These are phyloP conservation scores for Alternaria brassicicola DNA, from an alignment of 2,329 filamentous ascomycete species.

Conservation along the genomic window DNA sequence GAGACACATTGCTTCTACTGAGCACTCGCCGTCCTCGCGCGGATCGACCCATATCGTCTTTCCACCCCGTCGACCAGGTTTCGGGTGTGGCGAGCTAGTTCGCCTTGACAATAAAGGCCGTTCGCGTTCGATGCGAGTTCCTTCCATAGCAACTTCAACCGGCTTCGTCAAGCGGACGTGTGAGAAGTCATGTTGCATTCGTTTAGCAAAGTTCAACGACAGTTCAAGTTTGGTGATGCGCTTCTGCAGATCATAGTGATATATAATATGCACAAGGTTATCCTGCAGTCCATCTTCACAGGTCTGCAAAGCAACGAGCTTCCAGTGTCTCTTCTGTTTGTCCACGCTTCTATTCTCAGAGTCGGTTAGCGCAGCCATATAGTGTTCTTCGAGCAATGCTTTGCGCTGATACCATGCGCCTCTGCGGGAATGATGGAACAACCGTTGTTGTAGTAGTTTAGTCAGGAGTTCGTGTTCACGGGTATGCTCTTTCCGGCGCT, in stretches of 20 bases:
- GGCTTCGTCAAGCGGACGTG: constrained; percentile 81
- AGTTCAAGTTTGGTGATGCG: constrained; percentile 90
- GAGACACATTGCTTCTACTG: constrained; percentile 93
- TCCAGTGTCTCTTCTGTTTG: constrained; percentile 81
- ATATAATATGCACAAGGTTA: constrained; percentile 85
- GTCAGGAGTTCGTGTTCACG: constrained; percentile 75
- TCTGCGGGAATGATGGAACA: constrained; percentile 84
- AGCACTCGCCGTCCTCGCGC: constrained; percentile 73
- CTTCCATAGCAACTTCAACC: constrained; percentile 74
- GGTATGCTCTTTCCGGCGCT: constrained; percentile 78
- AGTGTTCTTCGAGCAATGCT: constrained; percentile 91
- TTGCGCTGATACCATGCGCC: constrained; percentile 97
- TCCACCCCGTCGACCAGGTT: constrained; percentile 56
- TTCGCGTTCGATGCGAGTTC: constrained; percentile 74
- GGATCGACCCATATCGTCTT: constrained; percentile 91
- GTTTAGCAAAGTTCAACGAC: constrained; percentile 77
- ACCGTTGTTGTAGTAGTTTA: constrained; percentile 77
- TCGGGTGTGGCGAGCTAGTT: constrained; percentile 40
- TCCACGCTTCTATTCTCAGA: constrained; percentile 52
- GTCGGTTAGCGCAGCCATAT: constrained; percentile 67
- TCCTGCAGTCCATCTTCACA: constrained; percentile 90
- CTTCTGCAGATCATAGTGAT: constrained; percentile 94
- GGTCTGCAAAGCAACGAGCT: constrained; percentile 73
- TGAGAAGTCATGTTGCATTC: constrained; percentile 89
- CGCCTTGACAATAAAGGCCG: constrained; percentile 44